Evolutionary conservation across 306 rosid species (phyloP), one percentile per base, ranked within the genome.

Genomic region (Lithocarpus polystachyus): DNA sequence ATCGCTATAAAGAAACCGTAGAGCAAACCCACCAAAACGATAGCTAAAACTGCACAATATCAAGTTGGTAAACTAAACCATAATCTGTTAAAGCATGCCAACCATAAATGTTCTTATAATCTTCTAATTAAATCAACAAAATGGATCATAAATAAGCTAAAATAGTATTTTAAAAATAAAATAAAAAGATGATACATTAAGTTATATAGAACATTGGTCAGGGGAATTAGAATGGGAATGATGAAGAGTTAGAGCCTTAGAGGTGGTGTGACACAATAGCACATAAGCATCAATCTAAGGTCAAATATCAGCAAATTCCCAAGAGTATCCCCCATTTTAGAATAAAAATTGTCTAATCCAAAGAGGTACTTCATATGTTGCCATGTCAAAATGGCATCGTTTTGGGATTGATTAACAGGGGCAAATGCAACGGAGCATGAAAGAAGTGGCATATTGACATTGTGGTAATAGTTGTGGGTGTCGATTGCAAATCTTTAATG

Each of bases 1-100:
- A 95, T 95, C 23, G 99, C 98, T 86, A 95, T 93, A 90, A 95
- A 95, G 90, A 95, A 95, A 76, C 99, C 99, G 70, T 95, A 95
- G 59, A 95, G 98, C 89, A 95, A 89, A 60, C 99, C 98, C 79
- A 95, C 99, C 91, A 95, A 90, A 81, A 93, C 72, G 81, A 95
- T 91, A 77, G 98, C 98, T 52, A 95, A 81, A 80, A 95, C 98
- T 95, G 97, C 89, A 93, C 74, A 59, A 78, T 8, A 82, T 77
- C 35, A 81, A 80, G 71, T 74, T 72, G 77, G 80, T 80, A 43
- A 80, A 61, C 40, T 68, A 62, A 62, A 13, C 20, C 35, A 56
- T 68, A 74, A 83, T 70, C 76, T 81, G 54, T 55, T 75, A 81
- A 51, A 81, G 37, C 77, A 77, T 54, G 67, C 45, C 57, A 22